Evolutionary conservation across 2,329 filamentous ascomycete genomes (phyloP), one percentile per base, ranked within the genome.

Genomic region (Penicillium occitanis): DNA sequence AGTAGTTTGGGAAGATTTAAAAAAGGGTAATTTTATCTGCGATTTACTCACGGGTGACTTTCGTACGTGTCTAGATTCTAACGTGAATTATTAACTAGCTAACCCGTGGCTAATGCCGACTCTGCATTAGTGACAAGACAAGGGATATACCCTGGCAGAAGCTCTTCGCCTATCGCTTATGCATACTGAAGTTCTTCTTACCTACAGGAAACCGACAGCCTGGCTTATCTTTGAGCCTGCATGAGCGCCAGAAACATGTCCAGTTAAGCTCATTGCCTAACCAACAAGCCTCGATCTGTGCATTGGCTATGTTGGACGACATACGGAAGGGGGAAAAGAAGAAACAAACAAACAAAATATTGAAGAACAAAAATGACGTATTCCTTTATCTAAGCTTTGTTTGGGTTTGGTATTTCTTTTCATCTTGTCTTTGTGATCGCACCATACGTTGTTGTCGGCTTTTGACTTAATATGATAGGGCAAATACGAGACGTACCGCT

Each of bases 161-260:
- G 33, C n/a, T 44, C 11, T 51, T n/a, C 22, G 51, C 46, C 30
- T 40, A 22, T 62, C 60, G 33, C 19, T n/a, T 53, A 28, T 28
- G 19, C 1, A 22, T 40, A 62, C n/a, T 3, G 4, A 19, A 22
- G 51, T 17, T n/a, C 14, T 8, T 53, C 33, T 17, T 53, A 11
- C 25, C 7, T 53, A 17, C 48, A 33, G 28, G n/a, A 44, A 44
- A n/a, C 57, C 19, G 28, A 59, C 37, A 40, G 30, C 5, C 25
- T 53, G n/a, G 19, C 40, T 58, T 64, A 64, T 64, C 62, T 35
- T 48, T 37, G 28, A 10, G 35, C 5, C 19, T 64, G 51, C 61
- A 64, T 58, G n/a, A 28, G 28, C 7, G 30, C 51, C 55, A 65
- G 63, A 65, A 65, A 65, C 63, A 65, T 65, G 35, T 35, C 63